These are phyloP conservation scores for Bimuria novae-zelandiae DNA, from an alignment of 2,329 filamentous ascomycete species.

Conservation along the genomic window DNA sequence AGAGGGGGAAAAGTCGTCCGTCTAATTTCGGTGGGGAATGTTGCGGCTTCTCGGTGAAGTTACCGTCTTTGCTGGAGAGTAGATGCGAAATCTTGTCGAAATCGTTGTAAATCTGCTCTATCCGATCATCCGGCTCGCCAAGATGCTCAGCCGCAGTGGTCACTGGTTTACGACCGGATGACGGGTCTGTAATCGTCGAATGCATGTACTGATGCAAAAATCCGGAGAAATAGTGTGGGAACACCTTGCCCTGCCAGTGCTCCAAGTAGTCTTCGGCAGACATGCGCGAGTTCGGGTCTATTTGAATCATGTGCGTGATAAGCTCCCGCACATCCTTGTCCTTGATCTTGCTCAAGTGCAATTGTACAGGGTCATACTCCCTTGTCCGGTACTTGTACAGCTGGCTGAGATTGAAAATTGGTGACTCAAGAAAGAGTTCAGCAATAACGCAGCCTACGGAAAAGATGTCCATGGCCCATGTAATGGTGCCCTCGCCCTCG, in stretches of 20 bases:
- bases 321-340: constrained; percentile 86
- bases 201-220: constrained; percentile 99
- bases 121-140: constrained; percentile 88
- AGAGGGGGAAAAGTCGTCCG: constrained; percentile 74
- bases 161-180: constrained; percentile 74
- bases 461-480: constrained; percentile 99
- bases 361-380: constrained; percentile 85
- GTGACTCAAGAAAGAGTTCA: constrained; percentile 90
- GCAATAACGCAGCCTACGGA: constrained; percentile 96
- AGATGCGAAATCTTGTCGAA: constrained; percentile 99
- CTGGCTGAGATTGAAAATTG: constrained; percentile 97
- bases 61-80: constrained; percentile 71
- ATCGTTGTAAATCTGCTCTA: constrained; percentile 89
- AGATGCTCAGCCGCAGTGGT: constrained; percentile 72
- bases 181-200: constrained; percentile 81
- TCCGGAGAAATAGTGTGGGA: constrained; percentile 95
- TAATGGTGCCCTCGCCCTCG: constrained; percentile 65
- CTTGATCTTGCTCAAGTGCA: constrained; percentile 82
- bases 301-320: constrained; percentile 93
- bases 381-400: constrained; percentile 91
- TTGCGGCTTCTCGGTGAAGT: constrained; percentile 42
- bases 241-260: constrained; percentile 89
- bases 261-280: constrained; percentile 92
- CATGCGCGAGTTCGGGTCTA: constrained; percentile 89
- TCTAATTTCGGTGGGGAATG: constrained; percentile 43